Evolutionary conservation across 2,329 filamentous ascomycete genomes (phyloP).

Genomic region (Colletotrichum limetticola): DNA sequence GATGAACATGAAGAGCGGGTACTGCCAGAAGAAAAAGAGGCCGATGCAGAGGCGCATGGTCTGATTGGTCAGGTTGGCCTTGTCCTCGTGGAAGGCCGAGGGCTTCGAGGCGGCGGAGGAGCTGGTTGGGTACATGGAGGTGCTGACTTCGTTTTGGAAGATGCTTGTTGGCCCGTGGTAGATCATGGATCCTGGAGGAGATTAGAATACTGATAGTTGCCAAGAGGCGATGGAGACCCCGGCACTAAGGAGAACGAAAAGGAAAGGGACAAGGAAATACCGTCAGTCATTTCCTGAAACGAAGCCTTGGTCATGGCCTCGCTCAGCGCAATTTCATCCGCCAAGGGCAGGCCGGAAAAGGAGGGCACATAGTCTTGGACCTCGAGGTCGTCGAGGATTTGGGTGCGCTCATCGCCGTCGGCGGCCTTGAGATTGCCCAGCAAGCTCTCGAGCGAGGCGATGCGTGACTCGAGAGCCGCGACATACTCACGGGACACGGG

Average conservation of each 20-base stretch:
- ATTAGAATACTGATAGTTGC: background rate
- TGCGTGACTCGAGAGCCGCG: constrained; percentile 40
- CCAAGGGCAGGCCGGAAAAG: constrained; percentile 5
- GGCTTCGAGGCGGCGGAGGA: background rate
- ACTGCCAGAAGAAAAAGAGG: constrained; percentile 44
- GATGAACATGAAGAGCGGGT: constrained; percentile 45
- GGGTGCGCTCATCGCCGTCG: constrained; percentile 40
- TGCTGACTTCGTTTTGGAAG: constrained; percentile 32
- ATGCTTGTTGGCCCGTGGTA: constrained; percentile 41
- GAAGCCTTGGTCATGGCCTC: constrained; percentile 27
- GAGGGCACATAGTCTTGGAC: constrained; percentile 41
- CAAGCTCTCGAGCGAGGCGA: constrained; percentile 39
- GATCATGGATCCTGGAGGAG: constrained; percentile 25
- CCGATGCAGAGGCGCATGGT: constrained; percentile 31
- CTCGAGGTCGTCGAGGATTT: constrained; percentile 45
- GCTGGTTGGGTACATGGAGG: background rate
- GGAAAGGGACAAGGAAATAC: background rate
- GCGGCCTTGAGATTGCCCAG: constrained; percentile 46
- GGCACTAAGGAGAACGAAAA: background rate
- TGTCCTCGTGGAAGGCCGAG: background rate
- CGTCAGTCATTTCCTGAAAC: constrained; percentile 22
- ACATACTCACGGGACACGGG: constrained; percentile 40
- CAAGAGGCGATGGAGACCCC: too few relatives aligned
- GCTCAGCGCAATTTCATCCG: constrained; percentile 13
- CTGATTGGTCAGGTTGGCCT: background rate